Evolutionary conservation across 805 yeast genomes (phyloP).

Genomic region (Candida oleophila): DNA sequence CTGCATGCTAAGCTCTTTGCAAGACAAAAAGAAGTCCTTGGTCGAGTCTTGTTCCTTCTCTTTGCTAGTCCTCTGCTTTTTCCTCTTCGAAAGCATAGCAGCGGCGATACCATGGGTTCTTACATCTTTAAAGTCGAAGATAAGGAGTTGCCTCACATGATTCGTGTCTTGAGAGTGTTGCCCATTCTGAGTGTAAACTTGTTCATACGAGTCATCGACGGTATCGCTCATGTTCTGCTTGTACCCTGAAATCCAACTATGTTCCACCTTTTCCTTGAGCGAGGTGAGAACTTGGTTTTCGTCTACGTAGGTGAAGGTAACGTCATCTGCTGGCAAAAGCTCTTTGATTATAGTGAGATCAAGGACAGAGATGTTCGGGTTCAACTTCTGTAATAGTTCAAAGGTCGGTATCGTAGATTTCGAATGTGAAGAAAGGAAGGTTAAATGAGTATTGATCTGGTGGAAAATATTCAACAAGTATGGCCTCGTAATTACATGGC

Average conservation of each 20-base stretch:
- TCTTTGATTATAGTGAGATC: constrained; percentile 67
- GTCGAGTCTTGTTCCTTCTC: constrained; percentile 9
- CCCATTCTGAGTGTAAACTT: constrained; percentile 30
- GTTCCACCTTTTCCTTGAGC: constrained; percentile 43
- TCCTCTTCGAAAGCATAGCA: constrained; percentile 24
- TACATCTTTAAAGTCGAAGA: constrained; percentile 79
- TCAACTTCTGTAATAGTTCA: constrained; percentile 30
- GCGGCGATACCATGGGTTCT: constrained; percentile 48
- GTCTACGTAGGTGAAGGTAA: constrained; percentile 71
- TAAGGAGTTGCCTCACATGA: constrained; percentile 45
- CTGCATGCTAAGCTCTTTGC: constrained; percentile 48
- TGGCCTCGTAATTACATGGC: neutral
- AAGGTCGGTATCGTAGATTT: constrained; percentile 31
- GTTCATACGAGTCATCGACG: constrained; percentile 53
- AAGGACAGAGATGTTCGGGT: constrained; percentile 30
- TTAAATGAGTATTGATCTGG: constrained; percentile 38
- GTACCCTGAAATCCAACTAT: constrained; percentile 35
- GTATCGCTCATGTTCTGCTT: constrained; percentile 28
- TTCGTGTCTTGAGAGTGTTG: constrained; percentile 46
- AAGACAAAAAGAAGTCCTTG: constrained; percentile 25
- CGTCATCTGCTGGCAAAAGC: constrained; percentile 66
- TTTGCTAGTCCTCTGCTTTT: constrained; percentile 15
- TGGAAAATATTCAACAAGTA: constrained; percentile 15
- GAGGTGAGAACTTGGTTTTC: constrained; percentile 59
- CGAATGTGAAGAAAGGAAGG: constrained; percentile 38